Conservation (phyloP, 306 rosid genomes). For the Fragaria iinumae region DNA sequence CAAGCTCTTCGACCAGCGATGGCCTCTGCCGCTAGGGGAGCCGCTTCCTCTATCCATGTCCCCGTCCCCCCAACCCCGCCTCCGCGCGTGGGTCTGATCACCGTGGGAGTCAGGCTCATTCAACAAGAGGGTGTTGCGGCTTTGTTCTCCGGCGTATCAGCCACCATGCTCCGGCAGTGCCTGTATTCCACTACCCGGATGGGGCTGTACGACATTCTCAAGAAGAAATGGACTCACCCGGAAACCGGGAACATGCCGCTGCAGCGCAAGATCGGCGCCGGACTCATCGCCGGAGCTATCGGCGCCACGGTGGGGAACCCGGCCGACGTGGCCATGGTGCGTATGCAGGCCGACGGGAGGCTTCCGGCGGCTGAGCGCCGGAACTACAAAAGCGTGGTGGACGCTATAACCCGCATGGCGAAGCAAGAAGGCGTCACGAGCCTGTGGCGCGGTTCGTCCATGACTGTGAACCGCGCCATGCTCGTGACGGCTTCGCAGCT, state of each 20-base stretch:
- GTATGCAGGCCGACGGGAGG: conserved; percentile 81
- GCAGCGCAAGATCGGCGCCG: conserved; percentile 46
- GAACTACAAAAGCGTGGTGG: conserved; percentile 65
- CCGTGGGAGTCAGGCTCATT: conserved; percentile 54
- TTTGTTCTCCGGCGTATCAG: conserved; percentile 71
- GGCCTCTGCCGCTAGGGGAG: conserved; percentile 26
- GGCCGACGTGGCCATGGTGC: conserved; percentile 75
- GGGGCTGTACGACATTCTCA: conserved; percentile 74
- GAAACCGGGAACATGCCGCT: conserved; percentile 46
- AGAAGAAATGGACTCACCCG: conserved; percentile 63
- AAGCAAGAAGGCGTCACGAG: conserved; percentile 56
- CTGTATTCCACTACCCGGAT: conserved; percentile 80
- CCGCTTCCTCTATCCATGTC: conserved; percentile 26
- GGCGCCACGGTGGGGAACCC: conserved; percentile 75
- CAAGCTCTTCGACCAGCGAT: conserved; percentile 51
- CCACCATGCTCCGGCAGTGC: conserved; percentile 73
- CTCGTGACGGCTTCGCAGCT: conserved; percentile 77
- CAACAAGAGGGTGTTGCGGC: conserved; percentile 67
- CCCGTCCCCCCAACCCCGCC: conserved; percentile 23
- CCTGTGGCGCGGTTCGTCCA: conserved; percentile 74
- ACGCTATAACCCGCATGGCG: conserved; percentile 59
- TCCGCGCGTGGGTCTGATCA: conserved; percentile 45
- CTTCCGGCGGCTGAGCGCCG: conserved; percentile 62
- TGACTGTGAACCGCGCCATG: conserved; percentile 83
- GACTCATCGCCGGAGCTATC: conserved; percentile 57